These are phyloP conservation scores for Phytophthora vignae DNA, from an alignment of 352 stramenopile species.

Conservation along the genomic window DNA sequence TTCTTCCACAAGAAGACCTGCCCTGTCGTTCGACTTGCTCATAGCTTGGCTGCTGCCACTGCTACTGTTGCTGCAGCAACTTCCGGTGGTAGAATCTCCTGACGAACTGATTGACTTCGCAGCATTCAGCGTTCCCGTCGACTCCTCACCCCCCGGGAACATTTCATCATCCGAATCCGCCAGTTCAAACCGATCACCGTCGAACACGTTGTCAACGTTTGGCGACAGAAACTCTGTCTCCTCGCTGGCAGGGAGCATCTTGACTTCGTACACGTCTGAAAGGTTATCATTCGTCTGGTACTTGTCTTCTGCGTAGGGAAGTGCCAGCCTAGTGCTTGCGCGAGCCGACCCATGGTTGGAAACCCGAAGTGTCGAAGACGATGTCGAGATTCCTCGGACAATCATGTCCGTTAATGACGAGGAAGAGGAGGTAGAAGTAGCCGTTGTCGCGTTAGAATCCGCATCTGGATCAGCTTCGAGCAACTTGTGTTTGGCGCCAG, in stretches of 20 bases:
- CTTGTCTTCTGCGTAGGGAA: conserved; percentile 37
- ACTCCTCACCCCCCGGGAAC: conserved; percentile 36
- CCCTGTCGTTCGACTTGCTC: conserved; percentile 26
- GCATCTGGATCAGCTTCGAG: conserved; percentile 48
- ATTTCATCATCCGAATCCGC: conserved; percentile 46
- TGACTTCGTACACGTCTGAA: conserved; percentile 37
- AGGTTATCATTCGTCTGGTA: conserved; percentile 34
- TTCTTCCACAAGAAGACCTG: not conserved
- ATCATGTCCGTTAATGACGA: conserved; percentile 37
- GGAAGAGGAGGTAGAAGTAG: conserved; percentile 17
- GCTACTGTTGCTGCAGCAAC: conserved; percentile 44
- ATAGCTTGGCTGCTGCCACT: conserved; percentile 25
- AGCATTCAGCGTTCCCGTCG: conserved; percentile 31
- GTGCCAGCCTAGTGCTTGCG: conserved; percentile 21
- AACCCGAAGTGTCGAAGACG: conserved; percentile 34
- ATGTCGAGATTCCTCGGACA: conserved; percentile 29
- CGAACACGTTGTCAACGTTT: conserved; percentile 31
- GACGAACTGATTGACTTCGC: conserved; percentile 48
- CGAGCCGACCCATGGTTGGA: conserved; percentile 15
- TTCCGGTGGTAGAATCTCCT: conserved; percentile 55
- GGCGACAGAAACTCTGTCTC: conserved; percentile 25
- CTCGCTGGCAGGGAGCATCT: conserved; percentile 35
- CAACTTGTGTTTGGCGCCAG: conserved; percentile 41
- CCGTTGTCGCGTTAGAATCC: conserved; percentile 38
- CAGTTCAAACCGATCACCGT: conserved; percentile 34